Base-by-base conservation (phyloP, 129 eudicot species). In the Helianthus tuberosus region DNA sequence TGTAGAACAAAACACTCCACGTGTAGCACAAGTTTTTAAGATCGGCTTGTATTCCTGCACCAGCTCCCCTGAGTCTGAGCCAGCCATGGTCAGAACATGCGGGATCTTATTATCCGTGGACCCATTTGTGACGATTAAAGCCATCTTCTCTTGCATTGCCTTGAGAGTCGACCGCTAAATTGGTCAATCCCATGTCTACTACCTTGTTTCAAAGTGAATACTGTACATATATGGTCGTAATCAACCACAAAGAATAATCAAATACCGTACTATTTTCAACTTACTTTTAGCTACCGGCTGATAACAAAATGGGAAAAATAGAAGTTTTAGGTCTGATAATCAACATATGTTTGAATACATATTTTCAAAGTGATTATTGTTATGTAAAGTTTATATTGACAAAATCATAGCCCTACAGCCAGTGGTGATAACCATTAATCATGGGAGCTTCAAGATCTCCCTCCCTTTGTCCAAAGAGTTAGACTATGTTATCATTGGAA, bases 1-100 rank as follows among this genome's bases (percentile, higher is more conserved):
- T 47, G 94, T 89, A 63, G 98, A 89, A 55, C 98, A 92, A 67
- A 87, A 89, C 12, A 89, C 96, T 16, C 96, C 96, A 5, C 89
- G 87, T 3, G 98, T 96, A 71, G 96, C 85, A 75, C 98, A 89
- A 32, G 98, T 67, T 80, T n/a, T 92, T 92, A 8, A 92, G 75
- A 79, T 89, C 94, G 53, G 96, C 96, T 71, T 92, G 98, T 47
- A 92, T 85, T 27, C 98, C 98, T 23, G 96, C 96, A 27, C 98
- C 98, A 48, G 89, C 89, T 73, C 98, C 98, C 27, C 29, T 25
- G 98, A 92, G 81, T 92, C 96, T 13, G 98, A 89, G 36, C 98
- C 96, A 27, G 98, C 98, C 11, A 92, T 88, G 2, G 88, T 89
- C 27, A 92, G 74, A 51, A 92, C 98, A 75, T 87, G 96, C 3